A percentile compares a stretch with the other conserved stretches of the same genome.
Evolutionary conservation across 371 early-diverging fungal genomes (phyloP).

Genomic region (Basidiobolus meristosporus): DNA sequence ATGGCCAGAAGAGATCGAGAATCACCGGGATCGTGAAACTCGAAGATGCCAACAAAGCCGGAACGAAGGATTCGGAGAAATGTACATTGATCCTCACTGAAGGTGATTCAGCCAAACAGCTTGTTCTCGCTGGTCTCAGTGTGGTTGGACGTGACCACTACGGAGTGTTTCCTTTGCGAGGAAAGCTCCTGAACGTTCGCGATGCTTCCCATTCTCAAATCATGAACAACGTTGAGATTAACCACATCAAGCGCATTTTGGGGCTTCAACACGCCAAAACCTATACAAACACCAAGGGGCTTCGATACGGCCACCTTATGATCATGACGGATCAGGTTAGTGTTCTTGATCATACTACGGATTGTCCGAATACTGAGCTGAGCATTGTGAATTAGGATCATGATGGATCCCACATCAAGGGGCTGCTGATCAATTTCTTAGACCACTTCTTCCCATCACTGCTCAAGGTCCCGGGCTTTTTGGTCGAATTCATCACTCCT

Average conservation of each 20-base stretch:
- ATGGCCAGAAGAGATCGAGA: conserved; percentile 55
- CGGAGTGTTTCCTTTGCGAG: conserved; percentile 98
- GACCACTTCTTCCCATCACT: conserved; percentile 96
- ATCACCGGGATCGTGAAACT: conserved; percentile 87
- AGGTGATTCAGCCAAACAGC: conserved; percentile 98
- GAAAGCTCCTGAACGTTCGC: conserved; percentile 97
- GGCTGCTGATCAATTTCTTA: conserved; percentile 95
- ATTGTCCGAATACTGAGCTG: too few relatives aligned
- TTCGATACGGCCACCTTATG: conserved; percentile 98
- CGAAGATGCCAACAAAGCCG: conserved; percentile 97
- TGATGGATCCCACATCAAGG: conserved; percentile 99
- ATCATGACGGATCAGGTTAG: conserved; percentile 99
- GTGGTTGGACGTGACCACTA: conserved; percentile 91
- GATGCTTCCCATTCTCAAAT: conserved; percentile 76
- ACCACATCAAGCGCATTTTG: conserved; percentile 86
- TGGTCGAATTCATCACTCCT: conserved; percentile 98
- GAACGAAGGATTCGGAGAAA: conserved; percentile 48
- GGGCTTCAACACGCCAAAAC: conserved; percentile 86
- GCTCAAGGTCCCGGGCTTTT: conserved; percentile 85
- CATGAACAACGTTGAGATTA: conserved; percentile 81
- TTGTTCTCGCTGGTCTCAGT: conserved; percentile 86
- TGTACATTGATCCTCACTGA: conserved; percentile 99
- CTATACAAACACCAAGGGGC: conserved; percentile 49
- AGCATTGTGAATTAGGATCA: too few relatives aligned
- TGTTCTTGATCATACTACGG: too few relatives aligned